A percentile compares a stretch with the other conserved stretches of the same genome.
Evolutionary conservation across 1,139 yeast genomes (phyloP).

Genomic region (Yamadazyma spencermartinsiae): DNA sequence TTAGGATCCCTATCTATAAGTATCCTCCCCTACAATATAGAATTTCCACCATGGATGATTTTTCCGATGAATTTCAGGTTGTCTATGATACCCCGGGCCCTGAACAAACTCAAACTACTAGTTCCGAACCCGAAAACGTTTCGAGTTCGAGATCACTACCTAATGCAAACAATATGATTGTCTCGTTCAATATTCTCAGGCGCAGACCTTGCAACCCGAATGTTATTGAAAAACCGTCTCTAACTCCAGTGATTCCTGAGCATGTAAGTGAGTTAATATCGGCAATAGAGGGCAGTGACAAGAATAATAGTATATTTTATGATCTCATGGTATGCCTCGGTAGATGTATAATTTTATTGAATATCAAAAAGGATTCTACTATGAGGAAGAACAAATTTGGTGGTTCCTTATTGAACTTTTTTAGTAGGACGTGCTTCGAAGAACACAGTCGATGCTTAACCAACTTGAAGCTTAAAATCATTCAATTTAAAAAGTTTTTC

Average conservation of each 20-base stretch:
- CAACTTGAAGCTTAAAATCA: conserved; percentile 9
- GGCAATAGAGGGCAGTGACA: not conserved
- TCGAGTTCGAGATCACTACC: conserved; percentile 2
- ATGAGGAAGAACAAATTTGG: not conserved
- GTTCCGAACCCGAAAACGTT: too few species aligned
- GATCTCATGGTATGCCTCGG: conserved; percentile 21
- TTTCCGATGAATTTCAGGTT: conserved; percentile 19
- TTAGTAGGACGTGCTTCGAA: conserved; percentile 18
- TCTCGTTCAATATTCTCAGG: conserved; percentile 6
- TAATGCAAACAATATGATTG: conserved; percentile 5
- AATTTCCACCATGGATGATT: conserved; percentile 21
- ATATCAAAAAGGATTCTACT: conserved; percentile 6
- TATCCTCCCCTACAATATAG: conserved; percentile 29
- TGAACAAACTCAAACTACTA: conserved; percentile 5
- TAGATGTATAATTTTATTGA: conserved; percentile 17
- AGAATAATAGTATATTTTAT: conserved; percentile 8
- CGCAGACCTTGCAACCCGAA: not conserved
- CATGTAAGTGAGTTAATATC: not conserved
- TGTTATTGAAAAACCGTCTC: not conserved
- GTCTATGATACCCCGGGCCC: conserved; percentile 12
- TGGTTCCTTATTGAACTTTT: not conserved
- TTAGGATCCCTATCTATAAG: conserved; percentile 22
- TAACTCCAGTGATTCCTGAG: not conserved
- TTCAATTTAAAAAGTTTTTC: conserved; percentile 6
- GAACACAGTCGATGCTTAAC: conserved; percentile 18